phyloP scores from a whole-genome alignment of 257 asterid genomes.

The Salvia miltiorrhiza region DNA sequence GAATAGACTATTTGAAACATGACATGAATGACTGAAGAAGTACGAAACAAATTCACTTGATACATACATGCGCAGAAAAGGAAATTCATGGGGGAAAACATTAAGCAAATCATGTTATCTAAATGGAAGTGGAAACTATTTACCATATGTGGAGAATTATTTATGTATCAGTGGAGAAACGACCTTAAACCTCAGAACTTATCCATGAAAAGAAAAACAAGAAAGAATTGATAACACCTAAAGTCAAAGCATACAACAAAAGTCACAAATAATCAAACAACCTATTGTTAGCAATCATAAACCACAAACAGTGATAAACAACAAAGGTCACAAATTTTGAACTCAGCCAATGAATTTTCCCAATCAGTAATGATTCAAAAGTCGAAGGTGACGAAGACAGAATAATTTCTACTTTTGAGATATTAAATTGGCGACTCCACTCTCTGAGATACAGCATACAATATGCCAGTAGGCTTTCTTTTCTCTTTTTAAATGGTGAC shows the following conservation, averaged over 20 bases:
- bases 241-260: background rate
- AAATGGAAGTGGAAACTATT: constrained; percentile 6
- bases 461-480: background rate
- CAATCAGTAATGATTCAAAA: background rate
- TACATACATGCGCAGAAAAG: constrained; percentile 3
- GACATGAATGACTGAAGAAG: constrained; percentile 1
- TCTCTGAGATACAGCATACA: background rate
- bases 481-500: background rate
- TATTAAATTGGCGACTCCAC: background rate
- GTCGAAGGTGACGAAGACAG: background rate
- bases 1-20: constrained; percentile 6
- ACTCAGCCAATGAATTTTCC: background rate
- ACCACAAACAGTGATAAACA: background rate
- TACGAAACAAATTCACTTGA: background rate
- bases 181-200: background rate
- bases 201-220: background rate
- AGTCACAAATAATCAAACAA: background rate
- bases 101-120: constrained; percentile 3
- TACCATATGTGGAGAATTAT: constrained; percentile 5
- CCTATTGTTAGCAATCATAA: background rate
- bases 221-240: background rate
- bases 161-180: background rate
- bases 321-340: background rate
- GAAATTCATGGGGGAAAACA: background rate
- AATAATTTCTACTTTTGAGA: background rate